These are phyloP conservation scores for Aspergillus campestris DNA, from an alignment of 495 filamentous ascomycete species.

Conservation along the genomic window DNA sequence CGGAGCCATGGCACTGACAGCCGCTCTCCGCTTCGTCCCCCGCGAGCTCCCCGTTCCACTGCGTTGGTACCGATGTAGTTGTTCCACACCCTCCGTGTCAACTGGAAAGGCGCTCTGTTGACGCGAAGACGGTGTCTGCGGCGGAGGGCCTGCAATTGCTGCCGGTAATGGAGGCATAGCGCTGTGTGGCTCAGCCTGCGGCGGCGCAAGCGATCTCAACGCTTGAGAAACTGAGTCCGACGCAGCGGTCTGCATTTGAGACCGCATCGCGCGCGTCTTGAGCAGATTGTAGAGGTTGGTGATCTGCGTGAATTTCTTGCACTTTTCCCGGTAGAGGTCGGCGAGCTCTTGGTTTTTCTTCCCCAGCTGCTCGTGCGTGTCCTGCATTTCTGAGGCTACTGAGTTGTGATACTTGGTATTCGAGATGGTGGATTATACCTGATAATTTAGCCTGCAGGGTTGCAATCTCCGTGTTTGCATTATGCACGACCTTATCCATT, in stretches of 20 bases:
- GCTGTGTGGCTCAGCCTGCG: conserved; percentile 9
- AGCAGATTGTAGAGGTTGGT: conserved; percentile 80
- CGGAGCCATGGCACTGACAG: conserved; percentile 21
- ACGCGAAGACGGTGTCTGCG: conserved; percentile 16
- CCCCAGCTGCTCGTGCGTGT: conserved; percentile 56
- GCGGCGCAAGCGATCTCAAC: conserved; percentile 29
- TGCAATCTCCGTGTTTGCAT: conserved; percentile 73
- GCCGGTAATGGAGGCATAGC: neutral
- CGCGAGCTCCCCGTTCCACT: conserved; percentile 43
- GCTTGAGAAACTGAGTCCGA: conserved; percentile 56
- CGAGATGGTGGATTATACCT: conserved; percentile 21
- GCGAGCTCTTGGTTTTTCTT: conserved; percentile 71
- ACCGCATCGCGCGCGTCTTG: conserved; percentile 63
- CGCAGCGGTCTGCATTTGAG: conserved; percentile 62
- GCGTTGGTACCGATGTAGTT: conserved; percentile 36
- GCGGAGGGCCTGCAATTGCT: conserved; percentile 5
- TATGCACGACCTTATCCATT: conserved; percentile 70
- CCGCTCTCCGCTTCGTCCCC: conserved; percentile 10
- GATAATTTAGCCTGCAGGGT: conserved; percentile 54
- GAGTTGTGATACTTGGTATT: neutral
- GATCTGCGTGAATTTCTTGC: conserved; percentile 62
- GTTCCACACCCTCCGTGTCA: conserved; percentile 32
- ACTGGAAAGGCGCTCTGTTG: conserved; percentile 19
- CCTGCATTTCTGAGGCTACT: conserved; percentile 48
- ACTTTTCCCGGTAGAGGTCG: conserved; percentile 63